Evolutionary conservation across 352 stramenopile genomes (phyloP).

Genomic region (Globisporangium okanoganense): DNA sequence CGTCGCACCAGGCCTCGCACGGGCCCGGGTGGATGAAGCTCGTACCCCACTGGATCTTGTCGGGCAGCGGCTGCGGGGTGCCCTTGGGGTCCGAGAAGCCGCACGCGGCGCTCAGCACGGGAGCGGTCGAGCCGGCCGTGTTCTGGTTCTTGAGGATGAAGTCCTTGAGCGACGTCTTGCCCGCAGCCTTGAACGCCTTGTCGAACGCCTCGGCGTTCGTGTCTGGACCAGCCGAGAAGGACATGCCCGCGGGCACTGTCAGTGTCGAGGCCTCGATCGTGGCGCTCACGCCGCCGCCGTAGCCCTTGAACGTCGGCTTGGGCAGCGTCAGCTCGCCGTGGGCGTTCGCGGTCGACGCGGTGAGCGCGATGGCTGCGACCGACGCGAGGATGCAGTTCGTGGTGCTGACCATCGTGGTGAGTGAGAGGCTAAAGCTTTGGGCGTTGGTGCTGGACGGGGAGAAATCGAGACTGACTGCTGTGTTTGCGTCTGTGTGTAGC

Average conservation of each 20-base stretch:
- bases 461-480: background rate
- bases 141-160: constrained; percentile 18
- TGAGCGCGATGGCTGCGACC: constrained; percentile 1
- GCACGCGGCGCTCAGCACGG: background rate
- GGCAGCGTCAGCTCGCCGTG: constrained; percentile 4
- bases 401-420: background rate
- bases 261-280: background rate
- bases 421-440: background rate
- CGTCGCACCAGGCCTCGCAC: too few species aligned
- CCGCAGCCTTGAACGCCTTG: constrained; percentile 6
- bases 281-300: constrained; percentile 1
- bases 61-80: constrained; percentile 10
- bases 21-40: background rate
- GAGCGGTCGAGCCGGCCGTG: background rate
- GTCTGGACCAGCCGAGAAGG: constrained; percentile 6
- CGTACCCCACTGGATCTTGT: constrained; percentile 5
- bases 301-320: constrained; percentile 10
- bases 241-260: constrained; percentile 4
- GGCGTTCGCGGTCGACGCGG: background rate
- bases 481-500: background rate
- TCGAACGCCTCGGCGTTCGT: constrained; percentile 9
- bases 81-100: constrained; percentile 13
- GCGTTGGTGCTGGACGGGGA: background rate
- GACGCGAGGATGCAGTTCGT: constrained; percentile 5
- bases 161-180: constrained; percentile 12